Evolutionary conservation across 108 stramenopile species (phyloP), one percentile per base, ranked within the genome.

Genomic region (Skeletonema tropicum): DNA sequence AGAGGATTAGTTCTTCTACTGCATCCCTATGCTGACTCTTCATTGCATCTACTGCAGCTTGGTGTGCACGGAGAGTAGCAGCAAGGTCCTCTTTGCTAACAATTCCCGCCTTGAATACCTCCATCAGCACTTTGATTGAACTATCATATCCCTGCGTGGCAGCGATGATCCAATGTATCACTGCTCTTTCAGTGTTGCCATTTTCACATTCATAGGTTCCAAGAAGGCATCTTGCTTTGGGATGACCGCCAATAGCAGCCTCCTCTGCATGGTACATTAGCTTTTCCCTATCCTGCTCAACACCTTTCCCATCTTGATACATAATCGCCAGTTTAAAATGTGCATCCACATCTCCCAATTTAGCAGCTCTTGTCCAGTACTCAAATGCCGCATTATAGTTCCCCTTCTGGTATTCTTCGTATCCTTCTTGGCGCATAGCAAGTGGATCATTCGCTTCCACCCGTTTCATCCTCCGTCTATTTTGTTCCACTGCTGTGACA

Each of bases 201-300:
- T 29, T 29, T 29, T 29, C 26, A 2, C 1, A 29, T 29, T 35
- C 60, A 15, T 17, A 15, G 6, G 1, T 4, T n/a, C 25, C 60
- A 38, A 61, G 21, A n/a, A 23, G 3, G 26, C 0, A 26, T 29
- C 60, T 61, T 0, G 60, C 60, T 3, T 3, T 1, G 0, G 60
- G 60, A 17, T 61, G 60, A 61, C 60, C 60, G 17, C 29, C 60
- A 29, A 61, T 61, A 2, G 60, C 60, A 35, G 60, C 60, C n/a
- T 26, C n/a, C 32, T 61, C 60, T 21, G 23, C 6, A 21, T 61
- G 60, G 14, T 31, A 6, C 3, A 35, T 4, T 61, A 0, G 6
- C 48, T 61, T 61, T 5, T 5, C 6, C 15, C 5, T 4, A 4
- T 61, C 36, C 60, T 35, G 32, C 31, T 61, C 60, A 35, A 35